Percentiles rank a stretch among this genome's conserved stretches.
Conservation (phyloP, 495 filamentous ascomycete genomes). For the Podospora fimiseda region DNA sequence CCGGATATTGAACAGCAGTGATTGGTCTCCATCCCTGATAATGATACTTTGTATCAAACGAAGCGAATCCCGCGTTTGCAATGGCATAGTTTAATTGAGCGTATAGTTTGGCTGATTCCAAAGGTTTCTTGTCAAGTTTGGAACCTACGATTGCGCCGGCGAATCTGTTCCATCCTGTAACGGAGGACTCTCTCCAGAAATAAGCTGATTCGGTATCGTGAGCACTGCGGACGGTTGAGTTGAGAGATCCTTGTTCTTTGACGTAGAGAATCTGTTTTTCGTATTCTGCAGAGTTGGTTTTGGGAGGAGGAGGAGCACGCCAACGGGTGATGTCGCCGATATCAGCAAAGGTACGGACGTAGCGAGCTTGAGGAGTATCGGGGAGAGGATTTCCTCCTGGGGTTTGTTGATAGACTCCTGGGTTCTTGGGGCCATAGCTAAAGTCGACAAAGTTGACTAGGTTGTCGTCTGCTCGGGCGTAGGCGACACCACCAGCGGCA, state of each 20-base stretch:
- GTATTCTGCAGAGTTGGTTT: conserved; percentile 13
- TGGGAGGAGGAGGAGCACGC: conserved; percentile 21
- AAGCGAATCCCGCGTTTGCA: conserved; percentile 29
- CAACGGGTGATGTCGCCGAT: conserved; percentile 25
- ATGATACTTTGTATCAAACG: conserved; percentile 27
- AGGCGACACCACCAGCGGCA: conserved; percentile 22
- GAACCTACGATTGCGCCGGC: conserved; percentile 23
- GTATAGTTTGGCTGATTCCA: conserved; percentile 29
- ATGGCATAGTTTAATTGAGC: conserved; percentile 35
- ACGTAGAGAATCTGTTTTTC: conserved; percentile 18
- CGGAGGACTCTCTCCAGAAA: conserved; percentile 29
- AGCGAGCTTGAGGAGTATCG: conserved; percentile 27
- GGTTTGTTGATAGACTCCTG: conserved; percentile 26
- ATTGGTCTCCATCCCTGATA: conserved; percentile 29
- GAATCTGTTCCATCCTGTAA: conserved; percentile 32
- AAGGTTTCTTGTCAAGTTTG: conserved; percentile 19
- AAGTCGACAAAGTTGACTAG: conserved; percentile 31
- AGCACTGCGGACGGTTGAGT: conserved; percentile 17
- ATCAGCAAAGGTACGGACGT: conserved; percentile 21
- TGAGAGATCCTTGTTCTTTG: conserved; percentile 22
- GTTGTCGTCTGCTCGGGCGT: conserved; percentile 26
- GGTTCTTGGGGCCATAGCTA: conserved; percentile 14
- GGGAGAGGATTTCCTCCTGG: conserved; percentile 25
- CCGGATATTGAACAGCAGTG: conserved; percentile 27
- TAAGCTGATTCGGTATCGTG: conserved; percentile 30